These are phyloP conservation scores for Teunomyces kruisii DNA, from an alignment of 805 yeast species.

Conservation along the genomic window DNA sequence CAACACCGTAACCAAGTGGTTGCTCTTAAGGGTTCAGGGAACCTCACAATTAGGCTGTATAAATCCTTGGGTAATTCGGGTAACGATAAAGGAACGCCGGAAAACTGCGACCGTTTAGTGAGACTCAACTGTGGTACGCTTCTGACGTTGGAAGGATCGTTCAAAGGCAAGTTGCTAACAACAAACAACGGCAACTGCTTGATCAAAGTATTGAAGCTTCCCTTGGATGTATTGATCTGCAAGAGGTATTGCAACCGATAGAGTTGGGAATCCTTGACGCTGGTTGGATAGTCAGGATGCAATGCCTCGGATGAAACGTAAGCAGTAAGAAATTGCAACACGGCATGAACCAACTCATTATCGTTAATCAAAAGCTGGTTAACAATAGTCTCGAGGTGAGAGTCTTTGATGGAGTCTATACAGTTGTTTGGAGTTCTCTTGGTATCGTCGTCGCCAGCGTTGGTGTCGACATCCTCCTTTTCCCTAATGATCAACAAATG, in stretches of 20 bases:
- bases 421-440: constrained; percentile 31
- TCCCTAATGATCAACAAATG: constrained; percentile 58
- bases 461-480: constrained; percentile 14
- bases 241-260: constrained; percentile 49
- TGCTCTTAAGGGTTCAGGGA: constrained; percentile 87
- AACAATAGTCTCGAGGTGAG: constrained; percentile 52
- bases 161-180: constrained; percentile 33
- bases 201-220: constrained; percentile 52
- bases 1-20: constrained; percentile 93
- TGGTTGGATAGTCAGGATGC: constrained; percentile 27
- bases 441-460: constrained; percentile 14
- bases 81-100: constrained; percentile 59
- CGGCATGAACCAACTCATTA: constrained; percentile 72
- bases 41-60: constrained; percentile 55
- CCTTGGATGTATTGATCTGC: constrained; percentile 46
- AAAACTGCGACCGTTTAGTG: constrained; percentile 48
- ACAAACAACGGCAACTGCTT: constrained; percentile 62
- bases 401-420: constrained; percentile 36
- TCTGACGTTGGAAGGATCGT: constrained; percentile 28
- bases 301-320: constrained; percentile 63
- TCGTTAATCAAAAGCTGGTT: constrained; percentile 60
- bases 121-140: constrained; percentile 32
- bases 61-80: constrained; percentile 59
- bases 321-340: constrained; percentile 81
- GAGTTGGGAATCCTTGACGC: constrained; percentile 32